Evolutionary conservation across 257 asterid species (phyloP).

Genomic region (Leptodermis oblonga): DNA sequence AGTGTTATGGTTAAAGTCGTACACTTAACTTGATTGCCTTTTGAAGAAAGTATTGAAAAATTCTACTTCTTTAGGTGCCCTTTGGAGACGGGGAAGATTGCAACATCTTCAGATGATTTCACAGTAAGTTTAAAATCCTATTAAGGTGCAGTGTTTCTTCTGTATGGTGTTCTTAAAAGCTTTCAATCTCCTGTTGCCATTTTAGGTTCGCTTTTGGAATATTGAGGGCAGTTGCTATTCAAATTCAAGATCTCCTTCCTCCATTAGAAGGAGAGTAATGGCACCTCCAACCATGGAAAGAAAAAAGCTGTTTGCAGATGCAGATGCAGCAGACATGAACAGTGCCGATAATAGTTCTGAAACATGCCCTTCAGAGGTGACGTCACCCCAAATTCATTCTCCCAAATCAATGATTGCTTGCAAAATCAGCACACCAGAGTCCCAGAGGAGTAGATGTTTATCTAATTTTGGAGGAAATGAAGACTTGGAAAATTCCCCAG

Average conservation of each 20-base stretch:
- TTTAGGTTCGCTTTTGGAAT: slow-evolving; percentile 79
- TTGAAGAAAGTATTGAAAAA: slow-evolving; percentile 4
- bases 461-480: slow-evolving; percentile 37
- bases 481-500: slow-evolving; percentile 48
- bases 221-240: slow-evolving; percentile 69
- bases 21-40: background rate
- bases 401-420: slow-evolving; percentile 27
- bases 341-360: slow-evolving; percentile 25
- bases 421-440: slow-evolving; percentile 62
- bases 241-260: slow-evolving; percentile 69
- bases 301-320: slow-evolving; percentile 60
- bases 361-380: slow-evolving; percentile 8
- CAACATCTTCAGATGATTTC: slow-evolving; percentile 93
- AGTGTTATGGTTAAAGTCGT: background rate
- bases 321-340: slow-evolving; percentile 31
- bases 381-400: slow-evolving; percentile 16
- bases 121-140: slow-evolving; percentile 56
- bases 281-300: slow-evolving; percentile 51
- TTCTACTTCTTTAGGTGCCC: slow-evolving; percentile 59
- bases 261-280: slow-evolving; percentile 67
- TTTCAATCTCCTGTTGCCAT: background rate
- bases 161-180: background rate
- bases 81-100: slow-evolving; percentile 77
- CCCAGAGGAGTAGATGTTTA: slow-evolving; percentile 45
- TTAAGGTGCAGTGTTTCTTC: background rate